Evolutionary conservation across 208 protist species (phyloP).

Genomic region (Acanthamoeba divionensis): DNA sequence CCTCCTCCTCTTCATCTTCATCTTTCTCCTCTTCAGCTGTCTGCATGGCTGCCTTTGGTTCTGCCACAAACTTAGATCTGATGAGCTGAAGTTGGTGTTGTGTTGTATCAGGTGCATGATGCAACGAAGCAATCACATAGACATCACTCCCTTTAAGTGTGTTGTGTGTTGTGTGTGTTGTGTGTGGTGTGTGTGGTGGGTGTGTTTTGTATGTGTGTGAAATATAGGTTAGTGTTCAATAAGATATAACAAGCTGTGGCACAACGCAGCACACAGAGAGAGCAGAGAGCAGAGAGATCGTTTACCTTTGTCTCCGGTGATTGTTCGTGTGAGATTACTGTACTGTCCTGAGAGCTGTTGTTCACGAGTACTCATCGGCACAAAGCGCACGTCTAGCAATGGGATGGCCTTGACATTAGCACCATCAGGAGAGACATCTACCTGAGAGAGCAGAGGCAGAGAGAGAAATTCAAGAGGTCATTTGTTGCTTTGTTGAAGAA

Average conservation of each 20-base stretch:
- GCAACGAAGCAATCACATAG: neutral
- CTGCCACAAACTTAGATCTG: neutral
- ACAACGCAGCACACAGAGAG: neutral
- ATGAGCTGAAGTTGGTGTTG: neutral
- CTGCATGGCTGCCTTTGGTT: neutral
- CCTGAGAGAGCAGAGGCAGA: neutral
- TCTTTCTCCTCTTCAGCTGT: neutral
- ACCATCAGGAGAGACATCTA: neutral
- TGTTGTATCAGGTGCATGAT: constrained; percentile 35
- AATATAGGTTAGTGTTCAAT: too few species aligned
- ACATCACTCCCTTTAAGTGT: neutral
- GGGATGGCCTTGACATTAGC: neutral
- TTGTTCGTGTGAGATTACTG: neutral
- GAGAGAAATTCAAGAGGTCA: too few species aligned
- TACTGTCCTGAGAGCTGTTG: constrained; percentile 24
- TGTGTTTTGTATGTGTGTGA: too few species aligned
- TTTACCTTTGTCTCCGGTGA: neutral
- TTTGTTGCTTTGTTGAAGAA: neutral
- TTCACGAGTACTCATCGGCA: neutral
- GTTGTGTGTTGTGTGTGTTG: too few species aligned
- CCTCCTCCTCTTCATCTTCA: neutral
- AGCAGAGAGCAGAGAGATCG: neutral
- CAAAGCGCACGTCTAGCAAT: constrained; percentile 31
- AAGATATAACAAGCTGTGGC: neutral
- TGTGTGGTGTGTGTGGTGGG: too few species aligned